Base-by-base conservation (phyloP, 805 yeast species). In the Metschnikowia orientalis region DNA sequence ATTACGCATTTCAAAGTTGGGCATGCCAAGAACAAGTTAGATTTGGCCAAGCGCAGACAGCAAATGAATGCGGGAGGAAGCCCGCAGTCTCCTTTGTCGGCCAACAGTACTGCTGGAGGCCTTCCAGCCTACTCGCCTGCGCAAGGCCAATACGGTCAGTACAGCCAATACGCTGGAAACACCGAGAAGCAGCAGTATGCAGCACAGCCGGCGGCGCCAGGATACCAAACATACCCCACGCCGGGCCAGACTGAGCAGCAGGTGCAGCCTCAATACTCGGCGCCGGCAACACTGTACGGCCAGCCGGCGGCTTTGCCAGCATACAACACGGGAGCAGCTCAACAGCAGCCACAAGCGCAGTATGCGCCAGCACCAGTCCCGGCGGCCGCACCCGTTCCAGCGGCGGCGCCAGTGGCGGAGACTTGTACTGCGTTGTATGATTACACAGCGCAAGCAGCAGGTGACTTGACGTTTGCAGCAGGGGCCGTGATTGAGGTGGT, bases 351-450 rank as follows among this genome's bases (percentile, higher is more conserved):
- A 5, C 30, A 36, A 8, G 35, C 26, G 1, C 26, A 29, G 7
- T 30, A 22, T 22, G 34, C 34, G 11, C 29, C 30, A 12, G 29
- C 26, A 7, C 28, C 28, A 4, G 37, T 32, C 6, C 10, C 42
- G 6, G 34, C 47, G 15, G 36, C 55, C 6, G 43, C 51, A n/a
- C 34, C 40, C 3, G 48, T 57, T 9, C 61, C 66, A 8, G 56
- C 63, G 2, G 51, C 58, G 3, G 46, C 42, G 2, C 80, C 40
- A 5, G 37, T 32, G 3, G 26, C 23, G 6, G 34, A 77, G 48
- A 74, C 81, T 9, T 88, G 95, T 52, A 83, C 95, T 8, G 96
- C 98, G 0, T 58, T 89, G 32, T 90, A 89, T 56, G 97, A 89
- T 51, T 90, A 86, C 59, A 64, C 81, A 6, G 95, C 97, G 0